These are phyloP conservation scores for Kodamaea neixiangensis DNA, from an alignment of 805 yeast genomes.

Conservation along the genomic window DNA sequence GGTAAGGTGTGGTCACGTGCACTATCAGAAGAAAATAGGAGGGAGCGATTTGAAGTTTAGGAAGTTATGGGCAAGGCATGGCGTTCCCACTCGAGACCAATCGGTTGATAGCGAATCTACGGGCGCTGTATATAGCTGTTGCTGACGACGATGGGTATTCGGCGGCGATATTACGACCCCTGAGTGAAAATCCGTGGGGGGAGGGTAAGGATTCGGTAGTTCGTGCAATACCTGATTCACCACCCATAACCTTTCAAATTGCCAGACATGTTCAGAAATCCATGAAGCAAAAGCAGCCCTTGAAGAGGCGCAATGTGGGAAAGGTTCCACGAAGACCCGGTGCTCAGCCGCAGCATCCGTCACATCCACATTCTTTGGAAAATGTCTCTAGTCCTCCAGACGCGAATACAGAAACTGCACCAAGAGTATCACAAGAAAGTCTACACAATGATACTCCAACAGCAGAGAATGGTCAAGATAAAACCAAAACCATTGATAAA, in stretches of 20 bases:
- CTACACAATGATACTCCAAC: not conserved
- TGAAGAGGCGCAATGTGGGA: not conserved
- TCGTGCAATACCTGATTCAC: constrained; percentile 22
- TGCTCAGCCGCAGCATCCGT: not conserved
- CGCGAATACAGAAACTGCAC: too few species aligned
- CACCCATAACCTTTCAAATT: constrained; percentile 33
- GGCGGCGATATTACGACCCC: not conserved
- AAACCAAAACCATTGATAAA: too few species aligned
- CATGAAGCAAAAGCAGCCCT: constrained; percentile 5
- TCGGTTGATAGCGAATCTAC: constrained; percentile 30
- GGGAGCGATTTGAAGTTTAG: not conserved
- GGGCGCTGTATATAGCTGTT: constrained; percentile 27
- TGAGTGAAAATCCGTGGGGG: not conserved
- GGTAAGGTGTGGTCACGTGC: not conserved
- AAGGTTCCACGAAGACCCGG: not conserved
- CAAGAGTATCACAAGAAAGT: not conserved
- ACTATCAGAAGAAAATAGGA: not conserved
- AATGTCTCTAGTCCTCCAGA: not conserved
- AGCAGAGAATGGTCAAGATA: not conserved
- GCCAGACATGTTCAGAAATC: constrained; percentile 24
- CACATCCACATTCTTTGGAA: not conserved
- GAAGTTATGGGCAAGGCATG: constrained; percentile 22
- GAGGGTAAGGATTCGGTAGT: not conserved
- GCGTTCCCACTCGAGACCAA: constrained; percentile 38
- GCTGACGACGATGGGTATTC: constrained; percentile 26